phyloP scores from a whole-genome alignment of 768 basidiomycete genomes.

The Mrakia gelida region DNA sequence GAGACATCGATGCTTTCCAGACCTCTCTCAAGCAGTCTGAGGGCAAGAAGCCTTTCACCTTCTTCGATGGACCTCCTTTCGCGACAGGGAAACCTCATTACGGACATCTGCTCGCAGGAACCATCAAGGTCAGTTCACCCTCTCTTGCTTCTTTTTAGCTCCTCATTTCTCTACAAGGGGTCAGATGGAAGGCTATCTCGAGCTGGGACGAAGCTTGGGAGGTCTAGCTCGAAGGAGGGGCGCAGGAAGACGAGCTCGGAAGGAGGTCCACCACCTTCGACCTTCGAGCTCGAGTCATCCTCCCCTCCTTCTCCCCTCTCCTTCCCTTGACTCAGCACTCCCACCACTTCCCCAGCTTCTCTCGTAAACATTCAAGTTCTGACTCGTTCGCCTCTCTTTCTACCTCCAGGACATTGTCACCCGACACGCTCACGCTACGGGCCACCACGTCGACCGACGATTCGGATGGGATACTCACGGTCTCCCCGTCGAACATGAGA shows the following conservation, averaged over 20 bases:
- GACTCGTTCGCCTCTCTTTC: background rate
- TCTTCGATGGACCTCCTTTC: slow-evolving; percentile 97
- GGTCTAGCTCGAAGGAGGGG: background rate
- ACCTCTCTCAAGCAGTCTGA: slow-evolving; percentile 82
- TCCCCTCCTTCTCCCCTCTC: background rate
- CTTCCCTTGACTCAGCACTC: background rate
- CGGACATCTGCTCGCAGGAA: slow-evolving; percentile 74
- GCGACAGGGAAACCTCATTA: slow-evolving; percentile 96
- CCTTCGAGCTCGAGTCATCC: slow-evolving; percentile 5
- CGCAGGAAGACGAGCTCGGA: background rate
- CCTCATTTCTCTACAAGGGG: background rate
- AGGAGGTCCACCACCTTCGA: background rate
- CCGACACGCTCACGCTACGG: slow-evolving; percentile 87
- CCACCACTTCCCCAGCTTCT: background rate
- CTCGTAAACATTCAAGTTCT: background rate
- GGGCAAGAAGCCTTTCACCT: slow-evolving; percentile 82
- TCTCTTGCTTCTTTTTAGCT: background rate
- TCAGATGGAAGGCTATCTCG: background rate
- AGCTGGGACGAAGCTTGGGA: background rate
- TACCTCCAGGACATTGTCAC: slow-evolving; percentile 87
- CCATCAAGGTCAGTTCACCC: slow-evolving; percentile 42
- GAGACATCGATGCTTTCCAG: slow-evolving; percentile 94
- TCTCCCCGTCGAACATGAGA: slow-evolving; percentile 97
- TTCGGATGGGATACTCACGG: slow-evolving; percentile 99
- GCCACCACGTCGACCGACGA: slow-evolving; percentile 83